Evolutionary conservation across 805 yeast species (phyloP).

Genomic region (Sugiyamaella mastotermitis): DNA sequence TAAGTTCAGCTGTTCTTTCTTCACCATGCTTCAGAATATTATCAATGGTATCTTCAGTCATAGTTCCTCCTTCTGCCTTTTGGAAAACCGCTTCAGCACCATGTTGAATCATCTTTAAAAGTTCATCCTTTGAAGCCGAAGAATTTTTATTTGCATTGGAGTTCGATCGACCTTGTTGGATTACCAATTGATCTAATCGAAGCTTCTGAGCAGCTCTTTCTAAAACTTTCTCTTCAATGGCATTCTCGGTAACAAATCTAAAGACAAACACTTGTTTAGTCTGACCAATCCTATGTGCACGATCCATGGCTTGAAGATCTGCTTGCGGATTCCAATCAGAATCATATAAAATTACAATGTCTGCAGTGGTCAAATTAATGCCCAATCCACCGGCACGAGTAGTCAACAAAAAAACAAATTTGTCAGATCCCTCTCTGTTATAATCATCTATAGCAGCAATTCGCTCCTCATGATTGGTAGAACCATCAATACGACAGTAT

Average conservation of each 20-base stretch:
- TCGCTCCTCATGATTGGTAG: slow-evolving; percentile 89
- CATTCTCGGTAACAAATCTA: slow-evolving; percentile 90
- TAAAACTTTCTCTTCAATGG: slow-evolving; percentile 92
- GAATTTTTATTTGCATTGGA: slow-evolving; percentile 33
- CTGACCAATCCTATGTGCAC: slow-evolving; percentile 97
- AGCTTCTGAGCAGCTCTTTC: slow-evolving; percentile 95
- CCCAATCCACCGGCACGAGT: slow-evolving; percentile 98
- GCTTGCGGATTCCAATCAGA: slow-evolving; percentile 99
- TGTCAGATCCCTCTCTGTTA: slow-evolving; percentile 71
- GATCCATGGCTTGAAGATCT: slow-evolving; percentile 95
- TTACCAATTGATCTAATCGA: slow-evolving; percentile 87
- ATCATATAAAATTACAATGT: slow-evolving; percentile 80
- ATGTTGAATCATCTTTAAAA: slow-evolving; percentile 90
- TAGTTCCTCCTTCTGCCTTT: slow-evolving; percentile 22
- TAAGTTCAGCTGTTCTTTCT: slow-evolving; percentile 69
- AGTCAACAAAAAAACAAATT: slow-evolving; percentile 78
- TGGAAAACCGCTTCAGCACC: slow-evolving; percentile 90
- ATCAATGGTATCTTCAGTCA: slow-evolving; percentile 46
- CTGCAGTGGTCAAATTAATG: slow-evolving; percentile 86
- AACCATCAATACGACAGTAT: slow-evolving; percentile 91
- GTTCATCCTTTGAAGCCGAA: slow-evolving; percentile 60
- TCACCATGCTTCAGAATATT: slow-evolving; percentile 75
- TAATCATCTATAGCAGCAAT: slow-evolving; percentile 88
- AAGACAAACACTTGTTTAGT: slow-evolving; percentile 90
- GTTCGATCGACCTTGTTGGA: slow-evolving; percentile 74